phyloP scores from a whole-genome alignment of 441 rosid genomes.

The Populus hybrid region DNA sequence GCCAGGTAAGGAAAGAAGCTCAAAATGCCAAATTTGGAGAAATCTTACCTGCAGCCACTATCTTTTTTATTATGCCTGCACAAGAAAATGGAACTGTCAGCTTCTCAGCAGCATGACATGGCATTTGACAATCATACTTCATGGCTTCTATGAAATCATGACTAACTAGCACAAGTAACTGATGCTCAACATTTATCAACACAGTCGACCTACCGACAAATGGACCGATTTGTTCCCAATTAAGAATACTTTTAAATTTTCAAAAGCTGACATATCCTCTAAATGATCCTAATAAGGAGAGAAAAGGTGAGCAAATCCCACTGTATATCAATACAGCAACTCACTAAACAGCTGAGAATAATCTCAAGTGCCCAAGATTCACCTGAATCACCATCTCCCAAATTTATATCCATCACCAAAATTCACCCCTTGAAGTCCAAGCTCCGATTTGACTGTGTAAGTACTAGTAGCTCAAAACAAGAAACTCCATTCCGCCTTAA shows the following conservation, averaged over 20 bases:
- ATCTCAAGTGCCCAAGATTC: no score
- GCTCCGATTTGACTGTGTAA: no score
- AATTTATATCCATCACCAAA: no score
- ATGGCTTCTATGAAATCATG: background rate
- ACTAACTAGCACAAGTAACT: background rate
- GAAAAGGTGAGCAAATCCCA: background rate
- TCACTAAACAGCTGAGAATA: no score
- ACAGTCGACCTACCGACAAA: background rate
- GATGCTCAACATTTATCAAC: background rate
- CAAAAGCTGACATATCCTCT: background rate
- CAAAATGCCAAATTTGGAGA: background rate
- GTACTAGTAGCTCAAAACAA: no score
- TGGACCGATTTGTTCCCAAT: background rate
- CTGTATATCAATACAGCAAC: background rate
- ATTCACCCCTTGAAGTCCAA: no score
- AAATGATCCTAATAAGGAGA: background rate
- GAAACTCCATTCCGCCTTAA: no score
- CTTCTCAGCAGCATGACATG: background rate
- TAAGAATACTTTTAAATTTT: background rate
- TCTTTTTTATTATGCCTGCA: conserved; percentile 1
- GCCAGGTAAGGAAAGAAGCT: background rate
- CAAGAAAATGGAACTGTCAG: background rate
- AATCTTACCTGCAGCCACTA: conserved; percentile 4
- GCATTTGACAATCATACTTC: background rate
- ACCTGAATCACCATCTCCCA: no score